Conservation (phyloP, 768 basidiomycete species). For the Tubosaeta sp. region DNA sequence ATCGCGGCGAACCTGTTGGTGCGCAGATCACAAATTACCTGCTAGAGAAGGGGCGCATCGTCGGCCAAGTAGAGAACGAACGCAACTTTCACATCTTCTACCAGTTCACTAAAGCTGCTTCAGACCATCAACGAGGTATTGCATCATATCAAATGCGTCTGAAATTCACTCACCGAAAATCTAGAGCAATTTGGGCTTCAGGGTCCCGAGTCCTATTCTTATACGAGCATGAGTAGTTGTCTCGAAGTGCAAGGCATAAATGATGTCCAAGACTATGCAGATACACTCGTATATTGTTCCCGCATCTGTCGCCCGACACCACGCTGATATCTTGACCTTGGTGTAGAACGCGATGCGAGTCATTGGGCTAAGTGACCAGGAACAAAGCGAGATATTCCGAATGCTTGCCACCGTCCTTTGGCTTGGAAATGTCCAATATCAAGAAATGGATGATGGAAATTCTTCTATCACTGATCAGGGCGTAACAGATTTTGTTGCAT, state of each 20-base stretch:
- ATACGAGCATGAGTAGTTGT: conserved; percentile 90
- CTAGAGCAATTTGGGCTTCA: conserved; percentile 92
- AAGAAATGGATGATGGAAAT: conserved; percentile 87
- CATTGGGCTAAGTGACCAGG: conserved; percentile 79
- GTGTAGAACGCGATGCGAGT: conserved; percentile 85
- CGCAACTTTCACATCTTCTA: conserved; percentile 99
- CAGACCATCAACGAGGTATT: conserved; percentile 82
- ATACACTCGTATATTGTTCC: conserved; percentile 68
- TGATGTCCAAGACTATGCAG: conserved; percentile 80
- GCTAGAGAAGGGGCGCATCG: conserved; percentile 93
- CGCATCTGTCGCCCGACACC: neutral
- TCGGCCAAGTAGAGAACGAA: conserved; percentile 94
- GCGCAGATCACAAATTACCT: conserved; percentile 99
- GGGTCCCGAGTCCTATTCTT: conserved; percentile 92
- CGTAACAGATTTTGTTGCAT: conserved; percentile 93
- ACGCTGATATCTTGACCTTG: neutral
- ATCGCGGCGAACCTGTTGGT: conserved; percentile 87
- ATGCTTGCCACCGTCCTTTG: conserved; percentile 90
- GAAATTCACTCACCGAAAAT: conserved; percentile 13
- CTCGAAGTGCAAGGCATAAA: conserved; percentile 88
- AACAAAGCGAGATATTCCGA: conserved; percentile 91
- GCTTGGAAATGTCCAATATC: conserved; percentile 94
- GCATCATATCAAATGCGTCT: conserved; percentile 13
- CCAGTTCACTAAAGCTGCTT: conserved; percentile 96
- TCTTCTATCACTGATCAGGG: conserved; percentile 72